phyloP scores from a whole-genome alignment of 2,329 filamentous ascomycete genomes.

The Whalleya microplaca region DNA sequence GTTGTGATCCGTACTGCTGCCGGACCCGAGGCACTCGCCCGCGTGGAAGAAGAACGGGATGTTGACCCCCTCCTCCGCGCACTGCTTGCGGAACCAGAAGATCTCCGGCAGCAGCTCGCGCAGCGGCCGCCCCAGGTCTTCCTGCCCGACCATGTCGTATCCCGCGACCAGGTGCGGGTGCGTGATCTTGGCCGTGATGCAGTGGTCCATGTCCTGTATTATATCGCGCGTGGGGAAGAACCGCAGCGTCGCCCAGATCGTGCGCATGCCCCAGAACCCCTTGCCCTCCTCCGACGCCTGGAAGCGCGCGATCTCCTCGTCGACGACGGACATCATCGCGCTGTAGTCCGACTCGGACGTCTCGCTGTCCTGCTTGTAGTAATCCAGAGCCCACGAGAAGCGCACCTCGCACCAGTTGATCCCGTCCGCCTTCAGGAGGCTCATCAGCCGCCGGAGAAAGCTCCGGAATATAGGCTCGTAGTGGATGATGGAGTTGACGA shows the following conservation, averaged over 20 bases:
- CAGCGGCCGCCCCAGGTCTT: constrained; percentile 77
- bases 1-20: constrained; percentile 75
- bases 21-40: constrained; percentile 83
- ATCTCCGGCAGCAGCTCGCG: constrained; percentile 79
- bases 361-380: constrained; percentile 67
- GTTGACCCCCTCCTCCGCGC: constrained; percentile 74
- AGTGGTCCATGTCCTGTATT: constrained; percentile 82
- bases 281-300: constrained; percentile 70
- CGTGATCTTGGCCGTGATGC: constrained; percentile 78
- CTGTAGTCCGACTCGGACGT: constrained; percentile 68
- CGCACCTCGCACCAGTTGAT: constrained; percentile 83
- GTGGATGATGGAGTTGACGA: constrained; percentile 75
- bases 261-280: constrained; percentile 80
- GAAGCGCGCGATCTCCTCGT: constrained; percentile 79
- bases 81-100: constrained; percentile 92
- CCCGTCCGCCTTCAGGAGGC: constrained; percentile 75
- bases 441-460: constrained; percentile 74
- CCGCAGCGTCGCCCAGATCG: constrained; percentile 83
- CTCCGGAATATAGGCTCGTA: constrained; percentile 88
- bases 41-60: constrained; percentile 97
- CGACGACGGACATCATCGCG: constrained; percentile 72
- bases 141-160: constrained; percentile 88
- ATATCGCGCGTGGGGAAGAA: constrained; percentile 66
- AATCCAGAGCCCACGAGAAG: constrained; percentile 73
- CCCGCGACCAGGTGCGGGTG: constrained; percentile 82